These are phyloP conservation scores for Podaxis sp. DNA, from an alignment of 768 basidiomycete species.

Conservation along the genomic window DNA sequence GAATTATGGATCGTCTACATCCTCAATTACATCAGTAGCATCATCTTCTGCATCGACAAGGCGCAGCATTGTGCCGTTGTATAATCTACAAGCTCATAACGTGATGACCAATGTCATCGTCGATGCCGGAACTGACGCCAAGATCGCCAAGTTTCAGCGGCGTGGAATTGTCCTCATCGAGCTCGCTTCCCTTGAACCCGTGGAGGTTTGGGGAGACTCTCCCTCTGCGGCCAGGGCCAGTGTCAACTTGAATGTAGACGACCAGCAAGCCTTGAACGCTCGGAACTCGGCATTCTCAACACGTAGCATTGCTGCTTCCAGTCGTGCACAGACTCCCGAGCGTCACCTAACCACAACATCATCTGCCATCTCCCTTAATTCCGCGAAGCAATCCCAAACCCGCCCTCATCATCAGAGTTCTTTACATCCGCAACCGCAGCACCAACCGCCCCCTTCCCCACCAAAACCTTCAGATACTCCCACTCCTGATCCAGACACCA, in stretches of 20 bases:
- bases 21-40: constrained; percentile 37
- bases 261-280: not conserved
- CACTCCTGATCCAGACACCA: not conserved
- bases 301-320: constrained; percentile 2
- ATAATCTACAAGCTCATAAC: constrained; percentile 86
- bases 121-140: constrained; percentile 87
- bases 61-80: constrained; percentile 81
- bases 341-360: constrained; percentile 20
- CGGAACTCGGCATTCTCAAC: constrained; percentile 6
- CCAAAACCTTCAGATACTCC: not conserved
- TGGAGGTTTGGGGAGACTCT: constrained; percentile 65
- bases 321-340: constrained; percentile 9
- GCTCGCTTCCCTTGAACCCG: constrained; percentile 75
- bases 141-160: constrained; percentile 75
- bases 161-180: constrained; percentile 78
- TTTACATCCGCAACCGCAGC: constrained; percentile 17
- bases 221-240: constrained; percentile 9
- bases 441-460: constrained; percentile 12
- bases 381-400: constrained; percentile 3
- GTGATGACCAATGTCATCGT: constrained; percentile 84
- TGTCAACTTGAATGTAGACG: constrained; percentile 3
- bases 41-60: constrained; percentile 32
- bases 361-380: constrained; percentile 28
- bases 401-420: constrained; percentile 18
- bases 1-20: constrained; percentile 37